A percentile compares a stretch with the other conserved stretches of the same genome.
Conservation (phyloP, 73 alveolate genomes). For the Symbiodinium pilosum region DNA sequence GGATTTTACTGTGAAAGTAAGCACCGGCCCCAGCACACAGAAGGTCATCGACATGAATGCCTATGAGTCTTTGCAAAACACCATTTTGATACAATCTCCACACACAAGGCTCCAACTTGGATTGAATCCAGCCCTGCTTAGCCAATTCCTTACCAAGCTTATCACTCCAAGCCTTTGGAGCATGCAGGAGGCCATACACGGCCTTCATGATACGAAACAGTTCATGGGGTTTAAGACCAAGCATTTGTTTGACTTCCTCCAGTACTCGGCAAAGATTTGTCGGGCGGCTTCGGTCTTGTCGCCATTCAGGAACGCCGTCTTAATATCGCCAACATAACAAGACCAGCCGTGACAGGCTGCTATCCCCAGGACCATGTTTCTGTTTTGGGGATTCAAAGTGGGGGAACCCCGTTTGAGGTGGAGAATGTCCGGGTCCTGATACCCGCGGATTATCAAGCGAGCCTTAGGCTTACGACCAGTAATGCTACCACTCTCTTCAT, state of each 20-base stretch:
- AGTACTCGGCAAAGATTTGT: background rate
- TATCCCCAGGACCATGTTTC: background rate
- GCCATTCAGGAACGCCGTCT: slow-evolving; percentile 18
- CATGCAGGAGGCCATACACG: background rate
- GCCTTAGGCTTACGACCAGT: slow-evolving; percentile 16
- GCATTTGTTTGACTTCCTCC: background rate
- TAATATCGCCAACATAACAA: background rate
- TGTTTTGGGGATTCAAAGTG: background rate
- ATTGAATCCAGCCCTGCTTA: background rate
- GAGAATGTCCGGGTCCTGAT: background rate
- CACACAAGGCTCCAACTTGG: background rate
- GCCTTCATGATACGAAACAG: background rate
- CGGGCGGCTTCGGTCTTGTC: background rate
- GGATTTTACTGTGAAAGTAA: background rate
- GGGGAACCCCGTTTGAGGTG: background rate
- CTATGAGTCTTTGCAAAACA: background rate
- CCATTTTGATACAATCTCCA: background rate
- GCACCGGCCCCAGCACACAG: background rate
- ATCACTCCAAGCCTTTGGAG: background rate
- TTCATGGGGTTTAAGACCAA: background rate
- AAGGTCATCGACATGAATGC: slow-evolving; percentile 8
- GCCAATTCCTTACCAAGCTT: background rate
- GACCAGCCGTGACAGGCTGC: background rate
- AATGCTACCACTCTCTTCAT: background rate
- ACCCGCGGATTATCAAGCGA: slow-evolving; percentile 3